Evolutionary conservation across 1,139 yeast genomes (phyloP), one percentile per base, ranked within the genome.

Genomic region (Kodamaea sp.): DNA sequence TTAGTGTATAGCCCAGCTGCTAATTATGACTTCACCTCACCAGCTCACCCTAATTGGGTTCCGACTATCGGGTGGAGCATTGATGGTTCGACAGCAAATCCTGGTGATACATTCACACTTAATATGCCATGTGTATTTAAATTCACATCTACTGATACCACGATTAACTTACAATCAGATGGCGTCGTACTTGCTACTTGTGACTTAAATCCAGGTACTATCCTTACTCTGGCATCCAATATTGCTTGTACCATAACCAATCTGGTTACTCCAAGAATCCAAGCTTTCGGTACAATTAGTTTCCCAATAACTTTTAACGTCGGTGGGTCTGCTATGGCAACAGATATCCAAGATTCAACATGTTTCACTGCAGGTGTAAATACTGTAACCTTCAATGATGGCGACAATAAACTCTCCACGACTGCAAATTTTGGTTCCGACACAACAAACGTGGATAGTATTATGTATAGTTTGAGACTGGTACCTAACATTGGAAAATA

Each of bases 31-130:
- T 29, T 26, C 40, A 40, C 28, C 10, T 39, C 42, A 2, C 62
- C 62, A 0, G 20, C 32, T 11, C 34, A 35, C 23, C 62, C 63
- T 1, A 53, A 46, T 44, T 63, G 67, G 67, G 32, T 39, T 9
- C 60, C 58, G 2, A 44, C 49, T 1, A 38, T 63, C n/a, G 39
- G 43, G 3, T 65, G 69, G 69, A 27, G 35, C 1, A 46, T 65
- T 7, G 35, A 41, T 8, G 59, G 58, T n/a, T 24, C 51, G 5
- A 38, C 46, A 1, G 51, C 55, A 2, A 27, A 38, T 2, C 41
- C 65, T 0, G 67, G 67, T 10, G 70, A 65, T 42, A 62, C 68
- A 6, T 63, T 65, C 47, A 48, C 58, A 1, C 57, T 65, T 36
- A 39, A 38, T 12, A 44, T 65, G 47, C 67, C 67, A 4, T 54